phyloP scores from a whole-genome alignment of 1,284 basidiomycete genomes.

The Apiotrichum veenhuisii region DNA sequence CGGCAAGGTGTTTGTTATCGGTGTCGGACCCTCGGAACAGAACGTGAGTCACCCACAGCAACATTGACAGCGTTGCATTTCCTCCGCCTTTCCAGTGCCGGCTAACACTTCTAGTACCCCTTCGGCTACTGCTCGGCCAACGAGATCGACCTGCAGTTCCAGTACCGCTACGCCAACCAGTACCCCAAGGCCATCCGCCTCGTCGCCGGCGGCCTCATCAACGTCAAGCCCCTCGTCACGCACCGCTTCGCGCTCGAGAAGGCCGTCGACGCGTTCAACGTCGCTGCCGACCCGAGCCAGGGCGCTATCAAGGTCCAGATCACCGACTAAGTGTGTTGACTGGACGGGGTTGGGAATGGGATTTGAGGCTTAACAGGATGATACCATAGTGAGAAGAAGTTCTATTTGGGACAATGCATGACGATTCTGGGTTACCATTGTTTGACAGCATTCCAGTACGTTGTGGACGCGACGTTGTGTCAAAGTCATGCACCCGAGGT shows the following conservation, averaged over 20 bases:
- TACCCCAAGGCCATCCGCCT: slow-evolving; percentile 81
- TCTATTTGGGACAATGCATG: no score
- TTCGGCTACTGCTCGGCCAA: slow-evolving; percentile 55
- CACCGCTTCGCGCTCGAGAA: slow-evolving; percentile 73
- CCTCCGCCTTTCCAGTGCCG: neutral
- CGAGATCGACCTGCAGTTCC: slow-evolving; percentile 56
- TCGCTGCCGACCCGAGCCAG: slow-evolving; percentile 44
- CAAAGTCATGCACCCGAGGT: no score
- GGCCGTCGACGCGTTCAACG: slow-evolving; percentile 72
- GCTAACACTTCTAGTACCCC: slow-evolving; percentile 41
- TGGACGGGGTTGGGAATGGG: neutral
- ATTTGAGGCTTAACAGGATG: no score
- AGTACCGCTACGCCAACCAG: slow-evolving; percentile 52
- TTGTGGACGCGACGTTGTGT: no score
- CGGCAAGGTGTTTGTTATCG: slow-evolving; percentile 56
- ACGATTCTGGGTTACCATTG: no score
- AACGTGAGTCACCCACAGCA: slow-evolving; percentile 20
- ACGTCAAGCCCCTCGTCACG: slow-evolving; percentile 84
- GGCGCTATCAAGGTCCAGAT: slow-evolving; percentile 52
- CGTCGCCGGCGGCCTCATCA: slow-evolving; percentile 70
- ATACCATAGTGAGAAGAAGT: no score
- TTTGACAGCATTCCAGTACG: no score
- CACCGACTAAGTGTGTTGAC: no score
- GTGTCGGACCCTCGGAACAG: slow-evolving; percentile 53
- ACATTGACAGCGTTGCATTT: no score